These are phyloP conservation scores for Coprinopsis strossmayeri DNA, from an alignment of 768 basidiomycete species.

Conservation along the genomic window DNA sequence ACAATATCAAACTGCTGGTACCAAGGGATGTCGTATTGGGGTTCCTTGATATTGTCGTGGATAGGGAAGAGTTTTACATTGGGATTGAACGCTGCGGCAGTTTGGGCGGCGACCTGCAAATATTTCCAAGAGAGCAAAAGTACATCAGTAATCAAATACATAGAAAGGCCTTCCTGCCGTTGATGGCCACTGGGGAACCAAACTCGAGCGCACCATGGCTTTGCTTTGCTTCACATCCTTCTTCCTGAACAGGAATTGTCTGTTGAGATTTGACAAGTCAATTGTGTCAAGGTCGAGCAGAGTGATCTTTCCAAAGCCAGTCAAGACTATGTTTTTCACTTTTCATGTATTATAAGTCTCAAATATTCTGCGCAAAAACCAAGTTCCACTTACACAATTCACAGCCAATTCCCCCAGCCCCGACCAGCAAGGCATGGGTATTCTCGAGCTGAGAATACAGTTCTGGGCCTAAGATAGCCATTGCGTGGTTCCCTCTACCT, in stretches of 20 bases:
- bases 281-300: slow-evolving; percentile 97
- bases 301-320: slow-evolving; percentile 89
- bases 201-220: slow-evolving; percentile 55
- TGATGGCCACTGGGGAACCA: neutral
- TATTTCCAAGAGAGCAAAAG: slow-evolving; percentile 1
- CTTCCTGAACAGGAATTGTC: slow-evolving; percentile 95
- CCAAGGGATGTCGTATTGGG: slow-evolving; percentile 85
- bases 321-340: slow-evolving; percentile 96
- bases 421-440: slow-evolving; percentile 80
- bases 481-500: slow-evolving; percentile 54
- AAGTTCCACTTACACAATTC: slow-evolving; percentile 64
- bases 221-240: slow-evolving; percentile 98
- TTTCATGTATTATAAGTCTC: neutral
- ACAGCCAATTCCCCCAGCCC: slow-evolving; percentile 96
- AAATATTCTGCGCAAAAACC: neutral
- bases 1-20: slow-evolving; percentile 88
- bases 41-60: slow-evolving; percentile 93
- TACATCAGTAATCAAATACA: too few relatives aligned
- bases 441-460: slow-evolving; percentile 52
- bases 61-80: slow-evolving; percentile 83
- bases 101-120: slow-evolving; percentile 71
- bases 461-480: slow-evolving; percentile 75
- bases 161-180: neutral
- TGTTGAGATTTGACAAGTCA: slow-evolving; percentile 94
- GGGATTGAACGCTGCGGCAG: slow-evolving; percentile 81